Evolutionary conservation across 2,329 filamentous ascomycete genomes (phyloP), one percentile per base, ranked within the genome.

Genomic region (Fusarium napiforme): DNA sequence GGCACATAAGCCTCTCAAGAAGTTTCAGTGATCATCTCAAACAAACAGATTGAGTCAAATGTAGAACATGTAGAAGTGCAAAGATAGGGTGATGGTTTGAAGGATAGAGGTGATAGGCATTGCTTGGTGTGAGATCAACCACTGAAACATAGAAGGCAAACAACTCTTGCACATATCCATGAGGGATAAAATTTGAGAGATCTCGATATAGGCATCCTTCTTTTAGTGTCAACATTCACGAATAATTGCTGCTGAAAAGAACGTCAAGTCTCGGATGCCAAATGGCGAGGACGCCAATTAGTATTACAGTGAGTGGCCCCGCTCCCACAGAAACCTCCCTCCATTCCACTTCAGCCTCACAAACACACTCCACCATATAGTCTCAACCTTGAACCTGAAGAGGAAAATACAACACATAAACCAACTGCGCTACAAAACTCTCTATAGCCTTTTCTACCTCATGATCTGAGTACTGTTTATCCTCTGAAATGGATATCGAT

Each of bases 401-500:
- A 57, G 55, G 58, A 43, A 67, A 45, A 34, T 30, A 47, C 10
- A 30, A 16, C 19, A 12, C n/a, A 26, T 52, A 36, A 19, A 12
- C 60, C 37, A 52, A 36, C 49, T 45, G 45, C 19, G 34, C 40
- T 42, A 10, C n/a, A 26, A 30, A 19, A 39, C 10, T 52, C 26
- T 47, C 21, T 32, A 15, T 14, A 8, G 7, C 37, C 30, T 21
- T 21, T 26, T 2, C 16, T 37, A 34, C 15, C 11, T 30, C 43
- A 7, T n/a, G 18, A 26, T 30, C 6, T n/a, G n/a, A 30, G 16
- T 15, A n/a, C 7, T 36, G n/a, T 19, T 37, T 16, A 7, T 12
- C 18, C 28, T 36, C 32, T 26, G 26, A 16, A 12, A 94, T 94
- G 92, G 92, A 94, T 72, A 95, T 95, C 77, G 91, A 93, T 82